Evolutionary conservation across 2,329 filamentous ascomycete species (phyloP), one percentile per base, ranked within the genome.

Genomic region (Aspergillus jensenii): DNA sequence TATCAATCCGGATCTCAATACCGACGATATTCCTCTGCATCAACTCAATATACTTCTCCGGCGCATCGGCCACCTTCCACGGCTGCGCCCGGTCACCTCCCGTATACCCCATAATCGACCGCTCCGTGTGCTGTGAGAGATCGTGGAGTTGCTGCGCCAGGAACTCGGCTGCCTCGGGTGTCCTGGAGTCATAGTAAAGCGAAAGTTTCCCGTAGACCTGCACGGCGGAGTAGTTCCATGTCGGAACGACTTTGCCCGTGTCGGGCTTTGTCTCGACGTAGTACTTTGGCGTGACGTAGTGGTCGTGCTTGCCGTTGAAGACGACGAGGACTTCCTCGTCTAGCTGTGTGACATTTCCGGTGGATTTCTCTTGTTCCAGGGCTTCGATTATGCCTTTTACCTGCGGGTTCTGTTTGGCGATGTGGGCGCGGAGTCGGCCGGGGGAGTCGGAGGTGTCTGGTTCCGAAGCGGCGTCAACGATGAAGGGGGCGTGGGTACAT

Each of bases 261-360:
- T 66, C 68, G 0, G 86, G 87, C 67, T 89, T 90, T 1, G 87
- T 89, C 62, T 85, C 79, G 11, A 74, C 78, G 74, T 89, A 90
- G 72, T 89, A 89, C 59, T 87, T 86, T 1, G 87, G 85, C 0
- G 87, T 88, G 5, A 90, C 81, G 63, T 90, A 90, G 71, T 87
- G 84, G 39, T 89, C 81, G 1, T 77, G 69, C 0, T 81, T 76
- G 0, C 78, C 78, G 46, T 79, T 88, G 77, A 90, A 90, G 15
- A 89, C 74, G 3, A 90, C 75, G 31, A 87, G 69, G 1, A 89
- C 84, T 56, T 89, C 86, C 2, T 56, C 21, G 4, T 56, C 53
- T 15, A 51, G 53, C 27, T 31, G 27, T 1, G 9, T 31, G 27
- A 11, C 8, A 4, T 11, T 31, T 31, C 8, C 27, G 14, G 15